Conservation (phyloP, 1,284 basidiomycete genomes). For the Pyrrhoderma noxium region DNA sequence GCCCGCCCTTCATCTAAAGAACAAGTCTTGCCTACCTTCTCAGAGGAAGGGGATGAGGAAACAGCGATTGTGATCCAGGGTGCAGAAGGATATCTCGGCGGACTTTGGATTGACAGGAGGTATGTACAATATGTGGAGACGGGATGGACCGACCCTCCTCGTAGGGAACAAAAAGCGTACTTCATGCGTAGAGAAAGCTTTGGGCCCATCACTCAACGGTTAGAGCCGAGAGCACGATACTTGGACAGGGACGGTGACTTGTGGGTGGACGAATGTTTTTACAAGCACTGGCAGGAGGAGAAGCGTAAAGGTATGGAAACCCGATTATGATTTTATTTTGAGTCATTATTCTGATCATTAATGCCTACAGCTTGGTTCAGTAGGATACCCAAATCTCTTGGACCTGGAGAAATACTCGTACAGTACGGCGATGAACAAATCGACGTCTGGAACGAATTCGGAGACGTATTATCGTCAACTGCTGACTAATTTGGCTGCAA, state of each 20-base stretch:
- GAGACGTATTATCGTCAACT: conserved; percentile 11
- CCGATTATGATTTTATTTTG: not conserved
- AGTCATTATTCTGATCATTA: not conserved
- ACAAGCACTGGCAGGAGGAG: conserved; percentile 18
- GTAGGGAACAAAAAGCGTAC: conserved; percentile 17
- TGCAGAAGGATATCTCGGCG: conserved; percentile 6
- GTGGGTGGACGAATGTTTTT: conserved; percentile 15
- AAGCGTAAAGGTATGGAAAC: conserved; percentile 12
- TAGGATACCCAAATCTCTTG: conserved; percentile 6
- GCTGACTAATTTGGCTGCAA: not conserved
- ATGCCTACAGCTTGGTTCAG: conserved; percentile 14
- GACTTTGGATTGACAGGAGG: conserved; percentile 14
- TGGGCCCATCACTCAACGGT: conserved; percentile 11
- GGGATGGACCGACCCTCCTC: conserved; percentile 13
- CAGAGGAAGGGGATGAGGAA: conserved; percentile 10
- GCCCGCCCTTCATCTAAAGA: not conserved
- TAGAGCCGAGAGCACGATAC: conserved; percentile 15
- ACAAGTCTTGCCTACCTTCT: conserved; percentile 4
- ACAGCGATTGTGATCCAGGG: conserved; percentile 2
- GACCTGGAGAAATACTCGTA: conserved; percentile 11
- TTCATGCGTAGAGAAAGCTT: conserved; percentile 15
- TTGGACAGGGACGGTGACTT: conserved; percentile 9
- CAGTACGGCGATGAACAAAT: conserved; percentile 8
- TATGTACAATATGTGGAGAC: conserved; percentile 14
- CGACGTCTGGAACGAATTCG: conserved; percentile 16